A percentile compares a stretch with the other conserved stretches of the same genome.
These are phyloP conservation scores for Ceriops decandra DNA, from an alignment of 345 rosid species.

Conservation along the genomic window DNA sequence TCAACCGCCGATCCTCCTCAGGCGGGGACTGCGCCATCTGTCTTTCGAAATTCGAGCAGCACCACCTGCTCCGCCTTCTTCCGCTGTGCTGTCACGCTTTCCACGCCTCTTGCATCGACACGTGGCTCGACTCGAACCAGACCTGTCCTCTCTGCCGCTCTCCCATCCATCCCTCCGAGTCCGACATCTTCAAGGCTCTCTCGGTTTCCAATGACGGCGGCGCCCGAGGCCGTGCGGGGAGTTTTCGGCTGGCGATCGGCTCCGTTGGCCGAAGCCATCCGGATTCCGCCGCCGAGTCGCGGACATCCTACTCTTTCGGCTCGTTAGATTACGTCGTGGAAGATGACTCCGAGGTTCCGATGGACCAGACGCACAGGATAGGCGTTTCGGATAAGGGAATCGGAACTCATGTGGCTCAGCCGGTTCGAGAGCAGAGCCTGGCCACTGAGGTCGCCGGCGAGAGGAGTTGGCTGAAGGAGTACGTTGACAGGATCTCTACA, in stretches of 20 bases:
- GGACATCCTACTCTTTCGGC: conserved; percentile 69
- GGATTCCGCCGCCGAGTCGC: conserved; percentile 25
- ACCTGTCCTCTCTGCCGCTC: conserved; percentile 96
- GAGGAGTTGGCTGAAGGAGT: conserved; percentile 80
- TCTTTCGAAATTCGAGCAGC: conserved; percentile 62
- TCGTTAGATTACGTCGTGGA: conserved; percentile 84
- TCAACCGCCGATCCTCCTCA: conserved; percentile 54
- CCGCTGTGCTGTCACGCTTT: conserved; percentile 93
- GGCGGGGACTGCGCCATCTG: conserved; percentile 79
- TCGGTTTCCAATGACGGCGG: conserved; percentile 13
- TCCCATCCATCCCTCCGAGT: conserved; percentile 55
- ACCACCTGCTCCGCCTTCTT: conserved; percentile 78
- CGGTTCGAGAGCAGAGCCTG: conserved; percentile 33
- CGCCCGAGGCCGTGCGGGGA: conserved; percentile 28
- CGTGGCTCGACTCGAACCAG: conserved; percentile 66
- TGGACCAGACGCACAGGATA: conserved; percentile 39
- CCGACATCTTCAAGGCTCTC: conserved; percentile 52
- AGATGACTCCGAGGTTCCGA: conserved; percentile 54
- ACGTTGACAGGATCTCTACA: conserved; percentile 68
- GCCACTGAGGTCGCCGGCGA: conserved; percentile 58
- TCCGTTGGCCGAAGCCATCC: conserved; percentile 59
- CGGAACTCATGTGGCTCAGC: conserved; percentile 16
- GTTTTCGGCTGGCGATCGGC: conserved; percentile 88
- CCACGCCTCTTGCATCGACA: conserved; percentile 71
- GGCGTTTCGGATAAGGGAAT: conserved; percentile 52